phyloP scores from a whole-genome alignment of 1,284 basidiomycete genomes.

The Athelia psychrophila region DNA sequence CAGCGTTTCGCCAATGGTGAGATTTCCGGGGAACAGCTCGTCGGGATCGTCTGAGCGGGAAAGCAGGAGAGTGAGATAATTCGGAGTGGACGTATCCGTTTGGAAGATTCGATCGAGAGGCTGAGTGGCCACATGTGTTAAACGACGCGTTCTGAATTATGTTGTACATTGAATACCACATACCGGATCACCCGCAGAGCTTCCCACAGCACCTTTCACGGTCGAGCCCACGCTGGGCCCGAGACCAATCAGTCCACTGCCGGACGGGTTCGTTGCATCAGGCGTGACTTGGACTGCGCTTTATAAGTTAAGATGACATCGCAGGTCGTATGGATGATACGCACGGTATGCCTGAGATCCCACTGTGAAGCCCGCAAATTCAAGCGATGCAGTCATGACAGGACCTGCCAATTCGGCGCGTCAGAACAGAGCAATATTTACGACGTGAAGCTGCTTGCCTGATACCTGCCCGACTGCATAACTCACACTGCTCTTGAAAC shows the following conservation, averaged over 20 bases:
- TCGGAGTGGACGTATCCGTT: constrained; percentile 13
- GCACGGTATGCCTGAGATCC: neutral
- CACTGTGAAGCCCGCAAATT: constrained; percentile 12
- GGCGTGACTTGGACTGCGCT: neutral
- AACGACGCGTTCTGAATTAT: too few relatives aligned
- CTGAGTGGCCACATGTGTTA: neutral
- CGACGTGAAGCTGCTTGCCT: neutral
- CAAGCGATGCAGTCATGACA: constrained; percentile 6
- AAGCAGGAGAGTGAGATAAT: constrained; percentile 14
- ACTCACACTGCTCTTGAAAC: constrained; percentile 1
- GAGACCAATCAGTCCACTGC: constrained; percentile 12
- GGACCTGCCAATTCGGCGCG: constrained; percentile 1
- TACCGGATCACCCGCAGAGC: constrained; percentile 10
- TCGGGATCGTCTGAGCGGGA: constrained; percentile 7
- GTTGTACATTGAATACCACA: neutral
- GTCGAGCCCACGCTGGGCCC: constrained; percentile 12
- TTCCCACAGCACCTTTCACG: neutral
- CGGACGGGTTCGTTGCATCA: neutral
- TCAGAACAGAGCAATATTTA: neutral
- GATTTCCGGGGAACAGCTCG: constrained; percentile 6
- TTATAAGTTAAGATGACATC: neutral
- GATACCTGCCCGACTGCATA: neutral
- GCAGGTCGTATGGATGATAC: neutral
- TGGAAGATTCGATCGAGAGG: constrained; percentile 15
- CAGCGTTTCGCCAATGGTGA: constrained; percentile 15